Conservation (phyloP, 192 early-diverging fungal genomes). For the Gigaspora rosea region DNA sequence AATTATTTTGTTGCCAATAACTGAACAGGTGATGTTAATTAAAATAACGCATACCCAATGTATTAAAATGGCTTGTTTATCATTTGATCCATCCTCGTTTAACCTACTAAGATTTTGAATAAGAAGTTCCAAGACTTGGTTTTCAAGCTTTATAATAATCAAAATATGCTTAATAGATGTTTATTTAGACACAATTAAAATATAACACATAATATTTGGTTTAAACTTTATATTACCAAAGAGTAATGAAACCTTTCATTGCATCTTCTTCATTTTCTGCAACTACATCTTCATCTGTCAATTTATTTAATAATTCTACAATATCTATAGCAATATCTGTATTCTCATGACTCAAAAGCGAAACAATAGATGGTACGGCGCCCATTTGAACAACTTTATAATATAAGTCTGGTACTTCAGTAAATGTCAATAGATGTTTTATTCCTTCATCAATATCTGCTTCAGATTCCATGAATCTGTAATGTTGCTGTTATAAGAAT, state of each 20-base stretch:
- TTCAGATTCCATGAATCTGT: conserved; percentile 91
- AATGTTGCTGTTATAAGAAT: not conserved
- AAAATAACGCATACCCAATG: conserved; percentile 49
- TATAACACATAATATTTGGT: conserved; percentile 1
- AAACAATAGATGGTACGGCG: conserved; percentile 65
- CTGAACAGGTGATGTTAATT: not conserved
- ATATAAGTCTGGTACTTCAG: conserved; percentile 82
- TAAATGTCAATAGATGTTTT: conserved; percentile 70
- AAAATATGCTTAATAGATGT: not conserved
- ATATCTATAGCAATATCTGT: conserved; percentile 87
- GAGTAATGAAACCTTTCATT: conserved; percentile 70
- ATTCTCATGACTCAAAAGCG: conserved; percentile 89
- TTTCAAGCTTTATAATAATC: conserved; percentile 40
- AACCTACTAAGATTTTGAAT: conserved; percentile 80
- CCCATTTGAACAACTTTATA: conserved; percentile 70
- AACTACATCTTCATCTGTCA: conserved; percentile 80
- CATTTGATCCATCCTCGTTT: conserved; percentile 74
- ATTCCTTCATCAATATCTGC: conserved; percentile 92
- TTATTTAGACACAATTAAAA: not conserved
- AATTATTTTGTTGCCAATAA: not conserved
- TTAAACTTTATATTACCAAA: conserved; percentile 52
- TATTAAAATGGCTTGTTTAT: conserved; percentile 87
- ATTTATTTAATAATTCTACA: conserved; percentile 85
- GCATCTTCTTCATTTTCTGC: conserved; percentile 52
- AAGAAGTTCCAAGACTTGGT: conserved; percentile 73